Base-by-base conservation (phyloP, 352 stramenopile genomes). In the Saprolegnia parasitica region DNA sequence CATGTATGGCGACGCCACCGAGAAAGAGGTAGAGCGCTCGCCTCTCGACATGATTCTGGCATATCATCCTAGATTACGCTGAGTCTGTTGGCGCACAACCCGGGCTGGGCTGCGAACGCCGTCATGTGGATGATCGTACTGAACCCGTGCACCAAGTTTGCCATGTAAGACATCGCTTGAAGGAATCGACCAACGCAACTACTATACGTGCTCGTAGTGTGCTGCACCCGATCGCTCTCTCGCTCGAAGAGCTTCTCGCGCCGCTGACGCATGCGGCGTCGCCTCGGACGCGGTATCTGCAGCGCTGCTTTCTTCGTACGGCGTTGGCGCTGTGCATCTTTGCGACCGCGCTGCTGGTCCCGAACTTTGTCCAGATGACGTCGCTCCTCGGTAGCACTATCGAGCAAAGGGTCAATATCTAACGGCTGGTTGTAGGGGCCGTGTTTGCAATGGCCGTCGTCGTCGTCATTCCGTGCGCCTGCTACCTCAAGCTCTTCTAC, bases 91-190 rank as follows among this genome's bases (percentile, higher is more conserved):
- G 79, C 74, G 0, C 75, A 81, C 57, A 90, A 83, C 63, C 83
- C 84, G 0, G 83, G 82, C 5, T 40, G 73, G 18, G 74, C 92
- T 35, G 90, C 85, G 40, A 75, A 79, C 24, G 68, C 90, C 71
- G 81, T 93, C 20, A 74, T 93, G 29, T 92, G 84, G 84, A 88
- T 78, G 52, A 90, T 96, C 68, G 87, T 83, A 58, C 75, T 96
- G 29, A 96, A 94, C 71, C 87, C 87, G 35, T 89, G 91, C 81
- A 94, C 82, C 70, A 96, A 96, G 75, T 91, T 96, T 66, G 84
- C 86, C 16, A 88, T 96, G 72, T 49, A 49, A 8, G 39, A n/a
- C 42, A 1, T 49, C 8, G 42, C 42, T n/a, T n/a, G 42, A 4
- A 11, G 42, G 1, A n/a, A n/a, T 11, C 11, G 42, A n/a, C 3